A percentile compares a stretch with the other conserved stretches of the same genome.
Conservation (phyloP, 2,329 filamentous ascomycete species). For the Colletotrichum paranaense region DNA sequence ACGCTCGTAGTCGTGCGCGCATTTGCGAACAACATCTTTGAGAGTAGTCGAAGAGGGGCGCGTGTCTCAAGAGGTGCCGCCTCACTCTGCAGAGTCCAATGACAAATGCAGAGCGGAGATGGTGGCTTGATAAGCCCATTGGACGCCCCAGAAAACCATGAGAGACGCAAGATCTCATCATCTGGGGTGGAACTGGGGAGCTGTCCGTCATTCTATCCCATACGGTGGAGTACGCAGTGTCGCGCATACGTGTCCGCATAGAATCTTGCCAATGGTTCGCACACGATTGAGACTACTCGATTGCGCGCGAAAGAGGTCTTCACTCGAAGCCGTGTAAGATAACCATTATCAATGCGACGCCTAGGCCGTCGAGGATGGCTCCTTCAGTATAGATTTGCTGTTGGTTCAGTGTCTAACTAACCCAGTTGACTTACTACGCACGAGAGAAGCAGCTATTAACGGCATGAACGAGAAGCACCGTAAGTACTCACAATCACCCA, state of each 20-base stretch:
- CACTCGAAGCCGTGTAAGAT: neutral
- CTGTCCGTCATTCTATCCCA: slow-evolving; percentile 25
- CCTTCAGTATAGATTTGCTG: neutral
- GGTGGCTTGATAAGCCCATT: slow-evolving; percentile 1
- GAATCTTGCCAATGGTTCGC: neutral
- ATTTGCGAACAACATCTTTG: slow-evolving; percentile 15
- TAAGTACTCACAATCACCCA: neutral
- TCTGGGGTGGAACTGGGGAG: slow-evolving; percentile 3
- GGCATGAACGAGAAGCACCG: neutral
- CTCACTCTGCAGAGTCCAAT: slow-evolving; percentile 18
- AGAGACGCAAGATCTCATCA: slow-evolving; percentile 14
- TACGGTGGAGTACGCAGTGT: slow-evolving; percentile 29
- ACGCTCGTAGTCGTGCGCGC: slow-evolving; percentile 3
- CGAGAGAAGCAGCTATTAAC: neutral
- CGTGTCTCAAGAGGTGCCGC: neutral
- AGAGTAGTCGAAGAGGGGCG: neutral
- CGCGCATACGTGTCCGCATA: slow-evolving; percentile 11
- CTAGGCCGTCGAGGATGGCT: neutral
- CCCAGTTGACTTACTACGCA: neutral
- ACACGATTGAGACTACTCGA: neutral
- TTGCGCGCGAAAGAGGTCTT: neutral
- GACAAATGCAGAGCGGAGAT: neutral
- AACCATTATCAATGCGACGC: neutral
- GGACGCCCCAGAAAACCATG: neutral
- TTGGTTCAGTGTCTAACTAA: neutral